A percentile compares a stretch with the other conserved stretches of the same genome.
Conservation (phyloP, 768 basidiomycete genomes). For the Saitozyma podzolica region DNA sequence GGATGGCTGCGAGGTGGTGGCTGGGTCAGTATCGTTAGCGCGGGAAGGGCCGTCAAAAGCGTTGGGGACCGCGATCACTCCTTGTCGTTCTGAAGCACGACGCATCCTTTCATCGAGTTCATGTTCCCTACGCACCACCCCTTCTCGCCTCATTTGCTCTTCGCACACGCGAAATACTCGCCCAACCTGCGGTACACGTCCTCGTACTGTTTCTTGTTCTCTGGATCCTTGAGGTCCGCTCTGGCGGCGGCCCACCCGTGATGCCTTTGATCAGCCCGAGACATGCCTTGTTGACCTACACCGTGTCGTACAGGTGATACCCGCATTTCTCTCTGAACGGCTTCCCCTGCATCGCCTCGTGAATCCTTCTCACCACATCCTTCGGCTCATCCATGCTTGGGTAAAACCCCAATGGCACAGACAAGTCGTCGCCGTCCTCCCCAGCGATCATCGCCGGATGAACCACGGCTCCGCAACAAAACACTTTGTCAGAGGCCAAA, state of each 20-base stretch:
- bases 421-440: constrained; percentile 38
- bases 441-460: constrained; percentile 54
- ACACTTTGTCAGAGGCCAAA: constrained; percentile 46
- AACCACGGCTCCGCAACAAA: constrained; percentile 55
- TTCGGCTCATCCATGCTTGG: constrained; percentile 52
- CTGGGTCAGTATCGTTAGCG: too few species aligned
- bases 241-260: constrained; percentile 67
- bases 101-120: constrained; percentile 2
- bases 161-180: constrained; percentile 54
- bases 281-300: constrained; percentile 19
- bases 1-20: too few species aligned
- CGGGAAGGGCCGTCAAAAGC: too few species aligned
- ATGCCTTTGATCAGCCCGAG: constrained; percentile 50
- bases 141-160: not conserved
- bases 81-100: not conserved
- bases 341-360: constrained; percentile 59
- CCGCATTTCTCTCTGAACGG: constrained; percentile 59
- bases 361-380: constrained; percentile 56
- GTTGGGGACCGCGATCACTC: too few species aligned
- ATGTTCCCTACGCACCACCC: not conserved
- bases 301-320: constrained; percentile 54
- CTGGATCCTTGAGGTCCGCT: constrained; percentile 60
- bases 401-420: constrained; percentile 49
- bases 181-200: constrained; percentile 62
- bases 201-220: constrained; percentile 64